A percentile compares a stretch with the other conserved stretches of the same genome.
Evolutionary conservation across 2,329 filamentous ascomycete genomes (phyloP).

Genomic region (Colletotrichum paranaense): DNA sequence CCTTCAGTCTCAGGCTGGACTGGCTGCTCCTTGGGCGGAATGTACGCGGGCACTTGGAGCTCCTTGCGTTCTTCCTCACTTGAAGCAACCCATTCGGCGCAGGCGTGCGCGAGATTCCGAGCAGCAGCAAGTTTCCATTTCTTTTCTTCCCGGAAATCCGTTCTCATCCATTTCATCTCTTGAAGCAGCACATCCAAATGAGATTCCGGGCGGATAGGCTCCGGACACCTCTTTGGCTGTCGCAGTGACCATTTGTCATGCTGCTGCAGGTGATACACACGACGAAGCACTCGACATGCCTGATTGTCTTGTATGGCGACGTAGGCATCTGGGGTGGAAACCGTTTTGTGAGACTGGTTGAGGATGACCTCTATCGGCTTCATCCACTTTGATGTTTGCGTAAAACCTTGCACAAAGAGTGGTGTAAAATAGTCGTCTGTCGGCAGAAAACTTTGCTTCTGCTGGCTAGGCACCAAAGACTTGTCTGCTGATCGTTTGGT

Average conservation of each 20-base stretch:
- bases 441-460: slow-evolving; percentile 56
- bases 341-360: slow-evolving; percentile 86
- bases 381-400: slow-evolving; percentile 67
- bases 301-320: slow-evolving; percentile 87
- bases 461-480: slow-evolving; percentile 51
- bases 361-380: slow-evolving; percentile 78
- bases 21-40: slow-evolving; percentile 54
- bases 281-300: slow-evolving; percentile 85
- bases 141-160: slow-evolving; percentile 91
- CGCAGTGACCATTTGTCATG: slow-evolving; percentile 92
- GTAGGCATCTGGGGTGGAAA: slow-evolving; percentile 87
- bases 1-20: slow-evolving; percentile 42
- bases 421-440: slow-evolving; percentile 74
- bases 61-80: slow-evolving; percentile 70
- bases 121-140: slow-evolving; percentile 92
- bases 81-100: slow-evolving; percentile 82
- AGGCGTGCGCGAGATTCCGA: slow-evolving; percentile 82
- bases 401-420: slow-evolving; percentile 69
- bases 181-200: slow-evolving; percentile 90
- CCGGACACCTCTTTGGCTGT: slow-evolving; percentile 85
- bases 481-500: slow-evolving; percentile 61
- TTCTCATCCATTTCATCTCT: slow-evolving; percentile 98
- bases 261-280: slow-evolving; percentile 92
- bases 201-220: slow-evolving; percentile 80
- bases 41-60: slow-evolving; percentile 74